These are phyloP conservation scores for Ustilago shanxiensis DNA, from an alignment of 1,284 basidiomycete species.

Conservation along the genomic window DNA sequence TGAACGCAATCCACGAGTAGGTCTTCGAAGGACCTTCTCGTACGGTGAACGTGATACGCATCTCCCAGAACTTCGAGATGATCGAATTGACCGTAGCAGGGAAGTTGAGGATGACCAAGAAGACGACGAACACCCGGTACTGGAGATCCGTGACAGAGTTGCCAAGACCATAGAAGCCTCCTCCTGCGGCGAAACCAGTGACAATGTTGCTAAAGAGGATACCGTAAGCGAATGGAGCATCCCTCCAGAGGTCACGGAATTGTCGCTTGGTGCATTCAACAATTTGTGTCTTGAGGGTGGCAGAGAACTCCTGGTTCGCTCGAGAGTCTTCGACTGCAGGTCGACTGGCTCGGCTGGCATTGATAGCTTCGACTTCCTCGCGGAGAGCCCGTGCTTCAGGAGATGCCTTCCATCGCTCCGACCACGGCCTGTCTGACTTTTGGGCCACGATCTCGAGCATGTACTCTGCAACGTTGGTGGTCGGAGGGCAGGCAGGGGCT, in stretches of 20 bases:
- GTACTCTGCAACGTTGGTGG: slow-evolving; percentile 64
- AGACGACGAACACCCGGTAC: slow-evolving; percentile 46
- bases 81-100: slow-evolving; percentile 59
- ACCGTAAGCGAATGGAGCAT: slow-evolving; percentile 81
- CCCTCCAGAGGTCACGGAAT: slow-evolving; percentile 75
- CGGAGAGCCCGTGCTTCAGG: slow-evolving; percentile 71
- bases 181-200: slow-evolving; percentile 65
- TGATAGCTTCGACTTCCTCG: slow-evolving; percentile 72
- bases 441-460: slow-evolving; percentile 69
- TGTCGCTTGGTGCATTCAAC: slow-evolving; percentile 74
- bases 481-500: slow-evolving; percentile 51
- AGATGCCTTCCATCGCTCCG: slow-evolving; percentile 64
- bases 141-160: slow-evolving; percentile 36
- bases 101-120: slow-evolving; percentile 57
- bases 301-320: slow-evolving; percentile 74
- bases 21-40: slow-evolving; percentile 58
- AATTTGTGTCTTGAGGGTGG: slow-evolving; percentile 75
- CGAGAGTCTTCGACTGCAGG: slow-evolving; percentile 46
- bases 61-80: slow-evolving; percentile 60
- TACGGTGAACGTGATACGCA: slow-evolving; percentile 56
- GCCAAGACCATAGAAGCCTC: slow-evolving; percentile 50
- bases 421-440: slow-evolving; percentile 39
- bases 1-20: slow-evolving; percentile 57
- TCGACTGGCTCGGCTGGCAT: slow-evolving; percentile 61
- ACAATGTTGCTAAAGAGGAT: slow-evolving; percentile 75